Percentiles rank a stretch among this genome's conserved stretches.
These are phyloP conservation scores for Ophiostoma ulmi DNA, from an alignment of 2,329 filamentous ascomycete genomes.

Conservation along the genomic window DNA sequence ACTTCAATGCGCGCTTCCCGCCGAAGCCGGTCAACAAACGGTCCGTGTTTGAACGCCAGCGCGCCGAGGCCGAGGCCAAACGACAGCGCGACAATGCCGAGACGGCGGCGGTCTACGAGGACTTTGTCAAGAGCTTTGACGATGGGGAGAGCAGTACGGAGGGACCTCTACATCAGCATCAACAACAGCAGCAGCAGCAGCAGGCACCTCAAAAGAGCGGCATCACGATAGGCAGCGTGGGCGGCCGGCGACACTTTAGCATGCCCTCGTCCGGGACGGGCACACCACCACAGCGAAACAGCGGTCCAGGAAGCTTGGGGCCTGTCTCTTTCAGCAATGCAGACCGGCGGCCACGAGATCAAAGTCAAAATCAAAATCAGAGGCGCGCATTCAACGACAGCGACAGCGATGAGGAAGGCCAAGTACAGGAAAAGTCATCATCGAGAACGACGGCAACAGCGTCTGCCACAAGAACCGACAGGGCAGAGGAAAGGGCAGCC, in stretches of 20 bases:
- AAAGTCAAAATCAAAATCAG: neutral
- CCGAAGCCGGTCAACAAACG: slow-evolving; percentile 52
- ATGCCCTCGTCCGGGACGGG: slow-evolving; percentile 45
- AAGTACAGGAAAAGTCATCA: neutral
- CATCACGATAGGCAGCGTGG: slow-evolving; percentile 27
- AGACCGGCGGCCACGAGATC: neutral
- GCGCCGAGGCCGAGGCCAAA: slow-evolving; percentile 85
- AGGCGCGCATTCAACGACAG: slow-evolving; percentile 30
- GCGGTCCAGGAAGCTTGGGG: slow-evolving; percentile 59
- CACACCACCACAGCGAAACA: slow-evolving; percentile 41
- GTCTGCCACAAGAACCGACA: slow-evolving; percentile 38
- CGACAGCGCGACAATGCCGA: slow-evolving; percentile 77
- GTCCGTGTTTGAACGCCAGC: slow-evolving; percentile 82
- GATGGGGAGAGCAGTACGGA: slow-evolving; percentile 45
- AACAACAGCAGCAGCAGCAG: neutral
- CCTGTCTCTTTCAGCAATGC: neutral
- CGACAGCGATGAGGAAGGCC: slow-evolving; percentile 4
- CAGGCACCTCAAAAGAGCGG: slow-evolving; percentile 32
- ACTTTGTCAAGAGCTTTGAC: slow-evolving; percentile 78
- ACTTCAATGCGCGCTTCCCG: slow-evolving; percentile 37
- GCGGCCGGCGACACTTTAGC: slow-evolving; percentile 61
- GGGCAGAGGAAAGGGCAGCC: slow-evolving; percentile 54
- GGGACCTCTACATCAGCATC: slow-evolving; percentile 33
- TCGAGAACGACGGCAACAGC: neutral
- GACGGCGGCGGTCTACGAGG: slow-evolving; percentile 78